phyloP scores from a whole-genome alignment of 2,329 filamentous ascomycete species.

The Nothophaeocryptopus gaeumannii region DNA sequence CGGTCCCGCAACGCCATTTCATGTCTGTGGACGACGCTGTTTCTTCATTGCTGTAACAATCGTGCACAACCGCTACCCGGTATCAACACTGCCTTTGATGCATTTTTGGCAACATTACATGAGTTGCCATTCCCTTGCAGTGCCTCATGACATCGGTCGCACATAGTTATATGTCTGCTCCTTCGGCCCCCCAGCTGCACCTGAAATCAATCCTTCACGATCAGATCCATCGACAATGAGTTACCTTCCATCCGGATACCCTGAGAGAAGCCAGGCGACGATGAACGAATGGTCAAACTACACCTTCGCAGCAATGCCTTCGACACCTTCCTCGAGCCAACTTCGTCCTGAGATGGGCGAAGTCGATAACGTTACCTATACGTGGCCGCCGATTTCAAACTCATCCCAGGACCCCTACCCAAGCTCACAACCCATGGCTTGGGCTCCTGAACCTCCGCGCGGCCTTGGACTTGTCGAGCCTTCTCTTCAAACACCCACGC shows the following conservation, averaged over 20 bases:
- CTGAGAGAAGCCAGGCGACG: constrained; percentile 4
- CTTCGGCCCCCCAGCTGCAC: constrained; percentile 8
- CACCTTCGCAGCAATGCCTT: neutral
- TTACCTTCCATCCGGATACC: constrained; percentile 17
- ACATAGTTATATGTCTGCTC: constrained; percentile 13
- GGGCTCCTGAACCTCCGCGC: constrained; percentile 12
- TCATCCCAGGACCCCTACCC: constrained; percentile 14
- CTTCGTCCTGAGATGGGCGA: neutral
- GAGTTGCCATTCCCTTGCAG: neutral
- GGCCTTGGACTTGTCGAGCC: constrained; percentile 6
- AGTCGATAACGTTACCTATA: neutral
- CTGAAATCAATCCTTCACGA: constrained; percentile 8
- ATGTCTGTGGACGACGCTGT: constrained; percentile 16
- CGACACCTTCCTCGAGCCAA: too few species aligned
- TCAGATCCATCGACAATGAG: constrained; percentile 15
- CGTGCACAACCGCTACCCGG: constrained; percentile 16
- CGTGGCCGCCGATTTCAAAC: constrained; percentile 5
- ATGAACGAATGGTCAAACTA: constrained; percentile 16
- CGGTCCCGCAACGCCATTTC: constrained; percentile 20
- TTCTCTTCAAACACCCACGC: constrained; percentile 18
- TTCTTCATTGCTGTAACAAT: constrained; percentile 12
- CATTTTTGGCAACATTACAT: constrained; percentile 16
- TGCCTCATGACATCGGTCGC: constrained; percentile 16
- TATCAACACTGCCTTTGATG: constrained; percentile 19
- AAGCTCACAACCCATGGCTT: constrained; percentile 17